Conservation (phyloP, 2,329 filamentous ascomycete species). For the Teratosphaeria gauchensis region DNA sequence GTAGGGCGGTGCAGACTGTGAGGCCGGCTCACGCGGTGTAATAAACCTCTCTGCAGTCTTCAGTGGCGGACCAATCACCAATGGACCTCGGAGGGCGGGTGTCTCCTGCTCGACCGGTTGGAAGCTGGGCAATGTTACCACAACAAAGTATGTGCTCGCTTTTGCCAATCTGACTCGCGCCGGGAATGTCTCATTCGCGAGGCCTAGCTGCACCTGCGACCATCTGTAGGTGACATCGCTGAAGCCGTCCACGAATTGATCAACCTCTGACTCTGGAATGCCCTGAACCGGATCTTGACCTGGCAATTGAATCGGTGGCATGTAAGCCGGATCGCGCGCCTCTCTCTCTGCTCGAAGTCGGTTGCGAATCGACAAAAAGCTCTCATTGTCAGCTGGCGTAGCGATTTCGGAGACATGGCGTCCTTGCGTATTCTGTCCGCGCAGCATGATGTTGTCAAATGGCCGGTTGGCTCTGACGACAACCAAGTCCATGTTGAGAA, state of each 20-base stretch:
- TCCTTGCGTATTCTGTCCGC: constrained; percentile 23
- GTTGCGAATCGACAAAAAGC: constrained; percentile 34
- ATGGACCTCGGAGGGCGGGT: neutral
- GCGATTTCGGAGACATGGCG: constrained; percentile 36
- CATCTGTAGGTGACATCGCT: constrained; percentile 32
- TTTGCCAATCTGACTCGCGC: constrained; percentile 31
- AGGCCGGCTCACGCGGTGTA: constrained; percentile 6
- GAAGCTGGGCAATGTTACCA: constrained; percentile 29
- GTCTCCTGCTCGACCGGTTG: constrained; percentile 10
- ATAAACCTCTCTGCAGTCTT: neutral
- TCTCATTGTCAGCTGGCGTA: constrained; percentile 31
- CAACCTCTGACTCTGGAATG: constrained; percentile 34
- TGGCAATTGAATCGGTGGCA: constrained; percentile 39
- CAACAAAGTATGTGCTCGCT: constrained; percentile 37
- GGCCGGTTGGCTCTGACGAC: constrained; percentile 37
- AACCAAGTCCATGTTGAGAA: constrained; percentile 39
- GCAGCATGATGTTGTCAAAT: constrained; percentile 35
- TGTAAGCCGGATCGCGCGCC: constrained; percentile 39
- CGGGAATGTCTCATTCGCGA: constrained; percentile 26
- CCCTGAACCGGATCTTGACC: constrained; percentile 34
- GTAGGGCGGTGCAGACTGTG: constrained; percentile 8
- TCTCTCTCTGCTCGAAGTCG: constrained; percentile 39
- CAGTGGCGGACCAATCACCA: neutral
- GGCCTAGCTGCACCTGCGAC: constrained; percentile 28
- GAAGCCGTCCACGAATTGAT: constrained; percentile 35